Conservation (phyloP, 305 asterid species). For the Ajuga reptans region DNA sequence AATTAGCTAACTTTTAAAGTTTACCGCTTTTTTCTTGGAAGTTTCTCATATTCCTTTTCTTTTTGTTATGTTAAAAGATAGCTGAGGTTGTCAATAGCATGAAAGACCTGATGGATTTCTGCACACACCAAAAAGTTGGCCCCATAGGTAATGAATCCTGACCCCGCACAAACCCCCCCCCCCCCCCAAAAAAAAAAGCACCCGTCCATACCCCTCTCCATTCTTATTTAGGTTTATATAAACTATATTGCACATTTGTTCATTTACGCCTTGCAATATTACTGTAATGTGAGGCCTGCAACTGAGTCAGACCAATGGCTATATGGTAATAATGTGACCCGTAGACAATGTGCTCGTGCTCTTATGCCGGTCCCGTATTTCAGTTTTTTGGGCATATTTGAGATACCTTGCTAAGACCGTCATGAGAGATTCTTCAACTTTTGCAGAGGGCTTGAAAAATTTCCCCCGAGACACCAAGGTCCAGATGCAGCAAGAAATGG, state of each 20-base stretch:
- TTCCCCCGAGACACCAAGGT: slow-evolving; percentile 51
- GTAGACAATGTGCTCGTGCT: background rate
- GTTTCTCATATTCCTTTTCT: slow-evolving; percentile 17
- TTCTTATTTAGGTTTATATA: background rate
- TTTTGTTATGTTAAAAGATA: slow-evolving; percentile 38
- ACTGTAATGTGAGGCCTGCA: no score
- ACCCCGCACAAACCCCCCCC: background rate
- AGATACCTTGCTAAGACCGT: background rate
- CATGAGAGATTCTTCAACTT: background rate
- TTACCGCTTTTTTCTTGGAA: background rate
- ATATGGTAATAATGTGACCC: background rate
- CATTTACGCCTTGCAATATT: background rate
- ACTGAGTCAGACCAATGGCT: background rate
- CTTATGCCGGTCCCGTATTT: background rate
- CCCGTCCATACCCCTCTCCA: background rate
- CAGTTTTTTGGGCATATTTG: background rate
- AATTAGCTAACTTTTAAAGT: background rate
- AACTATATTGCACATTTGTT: background rate
- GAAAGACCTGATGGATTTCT: slow-evolving; percentile 88
- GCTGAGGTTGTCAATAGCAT: slow-evolving; percentile 96
- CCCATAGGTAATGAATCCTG: slow-evolving; percentile 61
- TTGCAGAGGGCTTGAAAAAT: slow-evolving; percentile 80
- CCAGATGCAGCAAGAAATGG: slow-evolving; percentile 57
- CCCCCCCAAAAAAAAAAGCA: no score
- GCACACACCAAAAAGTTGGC: slow-evolving; percentile 67